Base-by-base conservation (phyloP, 2,329 filamentous ascomycete genomes). In the Colletotrichum siamense region DNA sequence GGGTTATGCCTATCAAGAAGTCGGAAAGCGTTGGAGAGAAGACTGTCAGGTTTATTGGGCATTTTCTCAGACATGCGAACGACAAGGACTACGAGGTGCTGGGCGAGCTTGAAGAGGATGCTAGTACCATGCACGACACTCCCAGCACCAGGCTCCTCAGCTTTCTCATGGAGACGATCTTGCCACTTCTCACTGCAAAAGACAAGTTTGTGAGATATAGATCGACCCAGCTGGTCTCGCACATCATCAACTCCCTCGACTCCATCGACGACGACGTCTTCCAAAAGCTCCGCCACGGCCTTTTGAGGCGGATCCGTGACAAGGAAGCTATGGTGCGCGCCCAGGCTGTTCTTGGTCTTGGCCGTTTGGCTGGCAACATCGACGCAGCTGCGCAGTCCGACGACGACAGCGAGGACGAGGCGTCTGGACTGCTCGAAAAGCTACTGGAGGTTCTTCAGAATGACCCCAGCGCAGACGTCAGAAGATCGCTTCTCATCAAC, bases 171-270 rank as follows among this genome's bases (percentile, higher is more conserved):
- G 91, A 92, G 69, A 90, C 92, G 8, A 86, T 97, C 24, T 88
- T 98, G 5, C 94, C 94, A 7, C 87, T 98, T n/a, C 88, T 98
- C 76, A 91, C 90, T 12, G 92, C 95, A 59, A 99, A 98, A 85
- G 97, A 99, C 85, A 99, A 98, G 85, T 94, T 94, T 75, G 94
- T 99, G 63, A 92, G 97, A 75, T 99, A 95, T 85, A 91, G 97
- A 75, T 92, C 96, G 6, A 98, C 96, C 0, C 97, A 99, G 83
- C 91, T 98, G 69, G 92, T 98, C 69, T 94, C 96, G 3, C 95
- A 98, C 83, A 93, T 98, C 78, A 94, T 99, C 86, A 98, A 98
- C 86, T 97, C 94, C 15, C 89, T 99, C 30, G 95, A 98, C 77
- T 94, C 95, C 3, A 95, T 99, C 80, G 97, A 99, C 81, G 96